phyloP scores from a whole-genome alignment of 305 asterid genomes.

The Fraxinus floribunda region DNA sequence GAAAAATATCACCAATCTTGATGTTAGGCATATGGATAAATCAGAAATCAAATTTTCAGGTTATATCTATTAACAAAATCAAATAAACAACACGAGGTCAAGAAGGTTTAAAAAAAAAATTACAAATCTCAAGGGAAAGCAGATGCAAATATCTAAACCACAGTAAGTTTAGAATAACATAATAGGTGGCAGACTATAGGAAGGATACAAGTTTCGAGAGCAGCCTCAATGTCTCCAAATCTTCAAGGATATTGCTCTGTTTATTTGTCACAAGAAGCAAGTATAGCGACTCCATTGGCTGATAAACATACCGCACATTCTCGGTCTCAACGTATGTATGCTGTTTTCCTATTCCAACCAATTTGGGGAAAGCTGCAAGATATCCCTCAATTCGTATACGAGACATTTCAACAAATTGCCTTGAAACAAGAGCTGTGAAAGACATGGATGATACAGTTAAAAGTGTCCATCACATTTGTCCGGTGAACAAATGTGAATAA shows the following conservation, averaged over 20 bases:
- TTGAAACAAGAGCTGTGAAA: constrained; percentile 62
- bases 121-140: neutral
- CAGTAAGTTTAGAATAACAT: neutral
- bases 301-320: constrained; percentile 77
- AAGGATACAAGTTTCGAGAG: constrained; percentile 76
- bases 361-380: constrained; percentile 79
- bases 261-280: constrained; percentile 75
- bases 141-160: neutral
- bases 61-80: neutral
- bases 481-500: neutral
- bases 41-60: neutral
- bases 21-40: neutral
- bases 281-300: constrained; percentile 67
- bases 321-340: constrained; percentile 80
- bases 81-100: neutral
- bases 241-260: constrained; percentile 83
- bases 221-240: constrained; percentile 72
- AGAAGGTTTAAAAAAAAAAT: neutral
- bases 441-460: constrained; percentile 24
- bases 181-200: neutral
- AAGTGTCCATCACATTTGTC: neutral
- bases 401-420: constrained; percentile 84
- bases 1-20: neutral
- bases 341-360: constrained; percentile 77
- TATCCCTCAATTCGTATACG: constrained; percentile 80